Conservation (phyloP, 306 rosid genomes). For the Cucurbita moschata region DNA sequence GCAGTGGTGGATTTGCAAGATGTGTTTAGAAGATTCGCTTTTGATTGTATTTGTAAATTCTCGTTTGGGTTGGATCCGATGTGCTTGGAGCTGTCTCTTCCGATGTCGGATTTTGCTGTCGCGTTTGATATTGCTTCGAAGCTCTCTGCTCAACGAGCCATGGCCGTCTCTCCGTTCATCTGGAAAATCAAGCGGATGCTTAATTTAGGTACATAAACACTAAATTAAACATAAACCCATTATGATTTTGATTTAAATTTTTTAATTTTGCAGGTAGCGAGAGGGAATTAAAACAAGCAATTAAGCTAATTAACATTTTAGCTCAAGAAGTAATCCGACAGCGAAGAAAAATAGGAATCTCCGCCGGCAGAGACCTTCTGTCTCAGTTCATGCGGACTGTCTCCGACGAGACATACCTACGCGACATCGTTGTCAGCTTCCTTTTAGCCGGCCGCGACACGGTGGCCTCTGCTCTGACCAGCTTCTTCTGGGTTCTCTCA, state of each 20-base stretch:
- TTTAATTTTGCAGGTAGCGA: conserved; percentile 11
- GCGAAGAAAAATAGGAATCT: conserved; percentile 28
- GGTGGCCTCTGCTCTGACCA: conserved; percentile 60
- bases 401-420: conserved; percentile 41
- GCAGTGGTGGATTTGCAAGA: conserved; percentile 57
- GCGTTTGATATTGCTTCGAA: conserved; percentile 60
- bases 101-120: conserved; percentile 44
- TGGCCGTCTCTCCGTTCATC: conserved; percentile 38
- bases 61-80: conserved; percentile 70
- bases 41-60: conserved; percentile 50
- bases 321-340: conserved; percentile 53
- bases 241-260: neutral
- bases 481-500: conserved; percentile 59
- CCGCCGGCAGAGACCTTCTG: conserved; percentile 36
- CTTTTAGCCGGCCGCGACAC: conserved; percentile 80
- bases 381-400: conserved; percentile 54
- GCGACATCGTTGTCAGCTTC: conserved; percentile 67
- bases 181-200: conserved; percentile 65
- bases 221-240: too few species aligned
- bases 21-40: conserved; percentile 51
- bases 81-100: conserved; percentile 44
- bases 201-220: conserved; percentile 26
- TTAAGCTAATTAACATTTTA: conserved; percentile 28
- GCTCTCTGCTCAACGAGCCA: conserved; percentile 74
- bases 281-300: conserved; percentile 26